Conservation (phyloP, 2,329 filamentous ascomycete species). For the Aureobasidium subglaciale region DNA sequence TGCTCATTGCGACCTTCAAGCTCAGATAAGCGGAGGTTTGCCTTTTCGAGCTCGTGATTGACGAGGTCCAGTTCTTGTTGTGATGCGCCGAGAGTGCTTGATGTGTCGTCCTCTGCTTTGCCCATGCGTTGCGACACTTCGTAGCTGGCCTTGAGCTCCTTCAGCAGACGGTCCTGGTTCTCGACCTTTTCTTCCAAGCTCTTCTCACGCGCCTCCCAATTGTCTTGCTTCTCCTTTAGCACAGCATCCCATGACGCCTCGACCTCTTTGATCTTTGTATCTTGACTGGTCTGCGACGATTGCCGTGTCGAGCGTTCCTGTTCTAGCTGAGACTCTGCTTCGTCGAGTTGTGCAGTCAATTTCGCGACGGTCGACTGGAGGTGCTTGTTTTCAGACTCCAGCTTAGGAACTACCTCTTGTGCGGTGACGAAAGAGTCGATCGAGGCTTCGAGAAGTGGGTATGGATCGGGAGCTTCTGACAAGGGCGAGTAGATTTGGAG, state of each 20-base stretch:
- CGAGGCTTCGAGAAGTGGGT: conserved; percentile 90
- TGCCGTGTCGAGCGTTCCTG: conserved; percentile 66
- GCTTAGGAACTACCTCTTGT: conserved; percentile 83
- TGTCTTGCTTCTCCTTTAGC: conserved; percentile 86
- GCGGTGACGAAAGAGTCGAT: conserved; percentile 88
- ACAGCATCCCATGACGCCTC: conserved; percentile 86
- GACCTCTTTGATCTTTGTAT: conserved; percentile 77
- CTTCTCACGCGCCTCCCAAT: conserved; percentile 93
- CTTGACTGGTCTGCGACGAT: conserved; percentile 68
- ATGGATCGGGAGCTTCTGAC: conserved; percentile 93
- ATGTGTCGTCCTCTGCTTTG: conserved; percentile 54
- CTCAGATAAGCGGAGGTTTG: conserved; percentile 78
- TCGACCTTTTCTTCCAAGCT: conserved; percentile 87
- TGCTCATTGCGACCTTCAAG: conserved; percentile 93
- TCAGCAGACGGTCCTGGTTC: conserved; percentile 83
- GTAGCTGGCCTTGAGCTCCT: conserved; percentile 93
- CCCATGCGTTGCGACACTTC: conserved; percentile 90
- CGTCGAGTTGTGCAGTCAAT: conserved; percentile 74
- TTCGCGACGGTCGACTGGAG: conserved; percentile 71
- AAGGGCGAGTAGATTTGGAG: conserved; percentile 86
- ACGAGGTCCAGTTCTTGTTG: conserved; percentile 92
- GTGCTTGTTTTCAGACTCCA: conserved; percentile 81
- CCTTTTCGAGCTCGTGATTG: conserved; percentile 82
- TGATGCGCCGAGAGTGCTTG: conserved; percentile 58
- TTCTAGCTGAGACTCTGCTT: conserved; percentile 73